Base-by-base conservation (phyloP, 2,329 filamentous ascomycete species). In the Diaporthe humulicola region DNA sequence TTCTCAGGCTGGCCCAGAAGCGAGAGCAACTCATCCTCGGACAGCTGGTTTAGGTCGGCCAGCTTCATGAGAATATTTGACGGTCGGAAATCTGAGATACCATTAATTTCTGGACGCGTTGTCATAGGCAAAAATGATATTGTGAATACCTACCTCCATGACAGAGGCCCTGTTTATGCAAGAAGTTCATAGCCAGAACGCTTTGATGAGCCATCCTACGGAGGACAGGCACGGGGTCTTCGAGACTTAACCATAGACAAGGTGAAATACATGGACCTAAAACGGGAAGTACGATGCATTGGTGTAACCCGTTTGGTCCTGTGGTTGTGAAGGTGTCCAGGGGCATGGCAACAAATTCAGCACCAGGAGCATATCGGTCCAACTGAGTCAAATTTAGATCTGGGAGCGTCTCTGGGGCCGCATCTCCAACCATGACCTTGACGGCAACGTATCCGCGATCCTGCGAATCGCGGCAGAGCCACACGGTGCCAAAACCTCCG, bases 281-380 rank as follows among this genome's bases (percentile, higher is more conserved):
- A 10, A 61, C 58, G 4, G 58, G 58, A n/a, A 61, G 58, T 8
- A 61, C 58, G 15, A 61, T 42, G 7, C 58, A 61, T 28, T 61
- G 58, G n/a, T 61, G 58, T 10, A 1, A 3, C 15, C 58, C 58
- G 12, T 61, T 42, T 2, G 58, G 38, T 14, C 58, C 58, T 3
- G 36, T 61, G 8, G 28, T 42, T 42, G 38, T 19, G 4, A 61
- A 61, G 2, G n/a, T 4, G 12, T 61, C 58, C n/a, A 61, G 6
- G 1, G 58, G 58, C 1, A 61, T 42, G 7, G 3, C 38, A 6
- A 61, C 25, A 14, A 12, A 25, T 42, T 42, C 38, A 4, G 58
- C 58, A n/a, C 58, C 58, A 42, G 58, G 58, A 42, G 36, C 4
- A 3, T 14, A 10, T 28, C 4, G 58, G 42, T 61, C 4, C 4